Base-by-base conservation (phyloP, 164 flowering plant species). In the Chimonanthus praecox region DNA sequence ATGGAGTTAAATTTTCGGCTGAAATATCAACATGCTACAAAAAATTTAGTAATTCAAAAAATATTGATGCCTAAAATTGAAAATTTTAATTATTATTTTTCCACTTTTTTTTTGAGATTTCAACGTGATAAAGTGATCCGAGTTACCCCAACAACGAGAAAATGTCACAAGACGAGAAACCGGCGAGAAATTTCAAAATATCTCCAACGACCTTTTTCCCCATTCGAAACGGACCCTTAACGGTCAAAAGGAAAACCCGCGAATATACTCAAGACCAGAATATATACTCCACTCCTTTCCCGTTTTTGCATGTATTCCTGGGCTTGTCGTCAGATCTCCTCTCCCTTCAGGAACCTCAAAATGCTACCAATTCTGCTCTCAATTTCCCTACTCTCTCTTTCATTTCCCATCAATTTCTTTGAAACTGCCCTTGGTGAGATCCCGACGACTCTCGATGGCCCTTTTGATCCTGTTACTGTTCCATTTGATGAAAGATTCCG, bases 381-480 rank as follows among this genome's bases (percentile, higher is more conserved):
- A 48, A 4, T 62, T 54, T 4, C 60, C 60, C 16, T 54, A 9
- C 4, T 54, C 16, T 54, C n/a, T 54, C 60, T 54, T 5, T 54
- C 11, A 11, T n/a, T 54, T 9, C 16, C n/a, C 60, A 54, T 10
- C 60, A 54, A 9, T 15, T 54, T 13, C 60, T 54, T 13, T 6
- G 11, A 11, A 10, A n/a, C 10, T 54, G 1, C 5, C 33, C 33
- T 16, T 49, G 75, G 72, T 3, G 60, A 67, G n/a, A 87, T 89
- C 15, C 94, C 88, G 43, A 86, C 87, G 3, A 93, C 98, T 5
- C 82, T 86, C 2, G 90, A 91, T 6, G 97, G 98, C 0, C 97
- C 97, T 0, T 91, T 88, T 70, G 64, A 80, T 65, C 94, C 98
- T 0, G 82, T 88, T 2, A 93, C 97, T 0, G 88, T 86, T 20